Evolutionary conservation across 495 filamentous ascomycete genomes (phyloP).

Genomic region (Annulohypoxylon nitens): DNA sequence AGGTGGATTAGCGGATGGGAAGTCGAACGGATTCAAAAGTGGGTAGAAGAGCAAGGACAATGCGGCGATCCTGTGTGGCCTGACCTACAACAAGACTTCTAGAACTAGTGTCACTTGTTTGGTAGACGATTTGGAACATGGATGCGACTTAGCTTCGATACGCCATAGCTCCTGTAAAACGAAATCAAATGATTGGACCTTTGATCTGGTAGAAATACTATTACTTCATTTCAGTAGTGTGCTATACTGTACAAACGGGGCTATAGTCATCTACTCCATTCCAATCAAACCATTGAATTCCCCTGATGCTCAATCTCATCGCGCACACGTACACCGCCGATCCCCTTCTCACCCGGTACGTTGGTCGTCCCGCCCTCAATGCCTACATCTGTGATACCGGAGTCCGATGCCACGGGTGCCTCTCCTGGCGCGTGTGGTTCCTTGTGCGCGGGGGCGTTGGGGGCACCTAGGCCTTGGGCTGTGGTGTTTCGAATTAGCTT

Average conservation of each 20-base stretch:
- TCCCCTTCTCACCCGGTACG: conserved; percentile 45
- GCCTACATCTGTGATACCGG: conserved; percentile 32
- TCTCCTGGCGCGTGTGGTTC: conserved; percentile 40
- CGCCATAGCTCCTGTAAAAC: not conserved
- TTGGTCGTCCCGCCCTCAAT: conserved; percentile 41
- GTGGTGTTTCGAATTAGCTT: conserved; percentile 1
- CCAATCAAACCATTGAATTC: conserved; percentile 39
- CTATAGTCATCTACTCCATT: not conserved
- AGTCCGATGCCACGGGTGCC: conserved; percentile 45
- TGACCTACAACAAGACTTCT: conserved; percentile 24
- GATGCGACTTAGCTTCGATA: not conserved
- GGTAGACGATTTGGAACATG: not conserved
- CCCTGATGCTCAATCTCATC: conserved; percentile 38
- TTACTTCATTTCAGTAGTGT: not conserved
- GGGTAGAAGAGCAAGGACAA: conserved; percentile 45
- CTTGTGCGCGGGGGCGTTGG: conserved; percentile 41
- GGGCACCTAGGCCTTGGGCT: conserved; percentile 46
- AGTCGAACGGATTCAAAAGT: conserved; percentile 52
- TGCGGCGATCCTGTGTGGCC: conserved; percentile 55
- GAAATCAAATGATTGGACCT: not conserved
- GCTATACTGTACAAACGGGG: not conserved
- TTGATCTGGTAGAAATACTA: not conserved
- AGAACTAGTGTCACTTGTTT: not conserved
- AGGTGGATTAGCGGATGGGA: conserved; percentile 56
- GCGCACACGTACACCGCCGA: conserved; percentile 30